These are phyloP conservation scores for Cutaneotrichosporon mucoides DNA, from an alignment of 1,284 basidiomycete genomes.

Conservation along the genomic window DNA sequence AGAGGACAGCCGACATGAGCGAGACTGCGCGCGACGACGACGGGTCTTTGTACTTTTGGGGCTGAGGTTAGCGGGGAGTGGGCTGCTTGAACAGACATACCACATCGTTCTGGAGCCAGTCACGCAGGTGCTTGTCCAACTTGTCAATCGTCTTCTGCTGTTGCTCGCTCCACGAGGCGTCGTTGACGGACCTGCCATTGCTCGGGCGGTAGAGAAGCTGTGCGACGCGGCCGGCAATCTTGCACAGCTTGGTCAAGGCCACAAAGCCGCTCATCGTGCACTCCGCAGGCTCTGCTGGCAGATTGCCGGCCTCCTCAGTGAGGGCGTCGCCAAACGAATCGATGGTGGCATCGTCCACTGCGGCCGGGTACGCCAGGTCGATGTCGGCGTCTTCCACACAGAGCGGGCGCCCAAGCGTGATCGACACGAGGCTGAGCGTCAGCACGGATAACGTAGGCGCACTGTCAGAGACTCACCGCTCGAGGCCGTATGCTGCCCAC, in stretches of 20 bases:
- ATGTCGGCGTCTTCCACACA: conserved; percentile 52
- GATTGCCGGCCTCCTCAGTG: conserved; percentile 44
- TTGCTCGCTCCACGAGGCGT: conserved; percentile 66
- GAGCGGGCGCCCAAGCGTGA: conserved; percentile 65
- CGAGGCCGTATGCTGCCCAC: conserved; percentile 84
- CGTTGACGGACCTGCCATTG: conserved; percentile 44
- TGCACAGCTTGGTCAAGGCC: conserved; percentile 69
- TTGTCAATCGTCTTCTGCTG: conserved; percentile 69
- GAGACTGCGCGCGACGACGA: conserved; percentile 36
- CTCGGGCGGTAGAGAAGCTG: conserved; percentile 43
- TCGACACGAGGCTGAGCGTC: conserved; percentile 67
- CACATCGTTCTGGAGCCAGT: conserved; percentile 68
- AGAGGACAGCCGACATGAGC: conserved; percentile 74
- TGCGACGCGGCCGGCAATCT: conserved; percentile 71
- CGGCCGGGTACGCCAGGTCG: conserved; percentile 62
- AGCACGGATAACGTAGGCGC: neutral
- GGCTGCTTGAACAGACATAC: conserved; percentile 20
- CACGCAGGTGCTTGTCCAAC: conserved; percentile 67
- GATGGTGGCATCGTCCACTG: conserved; percentile 72
- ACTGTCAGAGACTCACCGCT: conserved; percentile 43
- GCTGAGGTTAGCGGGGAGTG: conserved; percentile 43
- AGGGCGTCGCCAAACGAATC: conserved; percentile 43
- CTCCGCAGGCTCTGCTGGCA: conserved; percentile 49
- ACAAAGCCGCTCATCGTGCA: conserved; percentile 68
- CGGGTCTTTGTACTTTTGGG: conserved; percentile 59